These are phyloP conservation scores for Triticum timopheevii DNA, from an alignment of 176 grass and related monocot genomes.

Conservation along the genomic window DNA sequence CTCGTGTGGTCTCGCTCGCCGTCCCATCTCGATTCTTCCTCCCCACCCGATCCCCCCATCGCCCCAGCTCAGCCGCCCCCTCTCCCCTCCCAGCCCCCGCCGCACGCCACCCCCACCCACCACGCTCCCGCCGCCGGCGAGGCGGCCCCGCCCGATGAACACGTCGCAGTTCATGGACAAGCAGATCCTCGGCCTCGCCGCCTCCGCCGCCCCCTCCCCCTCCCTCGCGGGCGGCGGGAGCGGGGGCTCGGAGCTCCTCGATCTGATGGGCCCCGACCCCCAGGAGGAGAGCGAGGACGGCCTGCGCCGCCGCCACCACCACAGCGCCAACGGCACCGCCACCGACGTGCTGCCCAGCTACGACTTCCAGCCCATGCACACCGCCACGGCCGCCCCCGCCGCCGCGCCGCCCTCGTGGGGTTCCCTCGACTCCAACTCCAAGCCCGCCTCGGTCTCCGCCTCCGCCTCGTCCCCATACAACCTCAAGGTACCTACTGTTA, in stretches of 20 bases:
- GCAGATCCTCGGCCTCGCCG: slow-evolving; percentile 72
- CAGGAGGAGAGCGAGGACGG: slow-evolving; percentile 49
- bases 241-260: slow-evolving; percentile 45
- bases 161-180: slow-evolving; percentile 87
- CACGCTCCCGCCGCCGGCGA: neutral
- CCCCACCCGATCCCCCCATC: neutral
- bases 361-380: slow-evolving; percentile 69
- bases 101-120: neutral
- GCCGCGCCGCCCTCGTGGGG: slow-evolving; percentile 22
- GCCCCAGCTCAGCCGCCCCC: slow-evolving; percentile 3
- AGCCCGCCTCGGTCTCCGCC: slow-evolving; percentile 16
- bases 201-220: slow-evolving; percentile 31
- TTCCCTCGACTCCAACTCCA: slow-evolving; percentile 47
- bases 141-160: slow-evolving; percentile 59
- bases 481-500: slow-evolving; percentile 34
- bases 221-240: neutral
- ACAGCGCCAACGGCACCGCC: slow-evolving; percentile 30
- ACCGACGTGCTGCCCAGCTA: slow-evolving; percentile 65
- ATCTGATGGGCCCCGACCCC: slow-evolving; percentile 62
- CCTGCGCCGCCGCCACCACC: slow-evolving; percentile 32
- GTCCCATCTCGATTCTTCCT: slow-evolving; percentile 32
- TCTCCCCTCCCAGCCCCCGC: neutral
- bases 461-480: slow-evolving; percentile 49
- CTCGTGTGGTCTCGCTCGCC: neutral
- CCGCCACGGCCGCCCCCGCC: slow-evolving; percentile 22